Evolutionary conservation across 225 moss, liverwort and hornwort genomes (phyloP).

Genomic region (Physcomitrium patens): DNA sequence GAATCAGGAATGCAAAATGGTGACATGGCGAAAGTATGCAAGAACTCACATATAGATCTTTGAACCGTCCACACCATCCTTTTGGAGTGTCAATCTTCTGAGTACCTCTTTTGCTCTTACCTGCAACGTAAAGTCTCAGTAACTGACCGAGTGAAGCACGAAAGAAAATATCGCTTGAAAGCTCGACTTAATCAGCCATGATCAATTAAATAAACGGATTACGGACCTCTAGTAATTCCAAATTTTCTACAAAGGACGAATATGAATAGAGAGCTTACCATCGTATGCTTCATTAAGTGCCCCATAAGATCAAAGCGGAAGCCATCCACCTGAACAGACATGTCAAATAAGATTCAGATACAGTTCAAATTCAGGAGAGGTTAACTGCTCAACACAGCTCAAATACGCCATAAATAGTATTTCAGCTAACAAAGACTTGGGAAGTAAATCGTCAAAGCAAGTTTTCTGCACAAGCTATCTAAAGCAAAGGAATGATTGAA

Average conservation of each 20-base stretch:
- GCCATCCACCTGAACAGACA: conserved; percentile 78
- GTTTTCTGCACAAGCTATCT: not conserved
- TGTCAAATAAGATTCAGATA: not conserved
- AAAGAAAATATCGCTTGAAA: conserved; percentile 3
- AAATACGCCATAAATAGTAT: not conserved
- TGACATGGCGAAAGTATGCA: conserved; percentile 3
- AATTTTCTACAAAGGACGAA: not conserved
- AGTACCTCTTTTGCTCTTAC: conserved; percentile 74
- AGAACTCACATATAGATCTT: conserved; percentile 79
- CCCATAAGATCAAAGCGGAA: conserved; percentile 99
- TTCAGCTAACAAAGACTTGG: conserved; percentile 14
- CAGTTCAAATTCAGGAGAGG: conserved; percentile 17
- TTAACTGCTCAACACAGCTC: conserved; percentile 2
- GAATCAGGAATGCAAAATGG: conserved; percentile 22
- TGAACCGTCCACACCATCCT: conserved; percentile 90
- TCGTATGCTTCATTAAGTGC: conserved; percentile 92
- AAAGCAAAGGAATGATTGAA: conserved; percentile 6
- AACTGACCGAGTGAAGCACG: conserved; percentile 14
- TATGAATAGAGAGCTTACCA: conserved; percentile 51
- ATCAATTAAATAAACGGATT: conserved; percentile 6
- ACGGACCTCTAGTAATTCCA: not conserved
- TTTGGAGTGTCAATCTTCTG: conserved; percentile 74
- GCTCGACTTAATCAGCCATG: not conserved
- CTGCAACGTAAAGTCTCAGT: conserved; percentile 34
- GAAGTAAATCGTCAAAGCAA: not conserved